Conservation (phyloP, 2,329 filamentous ascomycete species). For the Mariannaea sp. region DNA sequence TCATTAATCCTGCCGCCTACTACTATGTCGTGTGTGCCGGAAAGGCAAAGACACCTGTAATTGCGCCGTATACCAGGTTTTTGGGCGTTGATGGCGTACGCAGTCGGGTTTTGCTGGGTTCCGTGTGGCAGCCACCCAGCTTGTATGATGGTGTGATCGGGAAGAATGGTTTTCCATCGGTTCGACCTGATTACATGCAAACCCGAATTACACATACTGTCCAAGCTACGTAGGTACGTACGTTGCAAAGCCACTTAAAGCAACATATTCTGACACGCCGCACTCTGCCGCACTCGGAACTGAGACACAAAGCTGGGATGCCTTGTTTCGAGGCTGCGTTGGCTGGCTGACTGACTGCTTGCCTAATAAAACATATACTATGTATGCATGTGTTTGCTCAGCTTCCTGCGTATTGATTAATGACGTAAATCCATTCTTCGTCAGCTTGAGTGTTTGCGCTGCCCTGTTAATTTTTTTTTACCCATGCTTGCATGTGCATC, state of each 20-base stretch:
- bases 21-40: too few relatives aligned
- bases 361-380: too few relatives aligned
- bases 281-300: too few relatives aligned
- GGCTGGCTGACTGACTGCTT: not conserved
- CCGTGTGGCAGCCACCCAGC: constrained; percentile 6
- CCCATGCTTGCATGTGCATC: too few relatives aligned
- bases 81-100: constrained; percentile 8
- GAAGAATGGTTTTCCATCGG: not conserved
- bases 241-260: too few relatives aligned
- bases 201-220: too few relatives aligned
- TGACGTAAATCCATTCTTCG: not conserved
- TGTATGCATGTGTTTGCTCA: too few relatives aligned
- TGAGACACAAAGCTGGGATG: not conserved
- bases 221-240: too few relatives aligned
- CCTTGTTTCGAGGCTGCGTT: constrained; percentile 8
- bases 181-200: too few relatives aligned
- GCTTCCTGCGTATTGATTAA: too few relatives aligned
- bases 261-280: too few relatives aligned
- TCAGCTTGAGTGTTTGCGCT: constrained; percentile 9
- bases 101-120: not conserved
- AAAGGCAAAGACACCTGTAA: constrained; percentile 1
- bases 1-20: constrained; percentile 2
- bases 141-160: not conserved
- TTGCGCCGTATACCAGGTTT: constrained; percentile 11
- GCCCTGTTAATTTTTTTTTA: constrained; percentile 20